Base-by-base conservation (phyloP, 2,329 filamentous ascomycete genomes). In the Alternaria gansuensis region DNA sequence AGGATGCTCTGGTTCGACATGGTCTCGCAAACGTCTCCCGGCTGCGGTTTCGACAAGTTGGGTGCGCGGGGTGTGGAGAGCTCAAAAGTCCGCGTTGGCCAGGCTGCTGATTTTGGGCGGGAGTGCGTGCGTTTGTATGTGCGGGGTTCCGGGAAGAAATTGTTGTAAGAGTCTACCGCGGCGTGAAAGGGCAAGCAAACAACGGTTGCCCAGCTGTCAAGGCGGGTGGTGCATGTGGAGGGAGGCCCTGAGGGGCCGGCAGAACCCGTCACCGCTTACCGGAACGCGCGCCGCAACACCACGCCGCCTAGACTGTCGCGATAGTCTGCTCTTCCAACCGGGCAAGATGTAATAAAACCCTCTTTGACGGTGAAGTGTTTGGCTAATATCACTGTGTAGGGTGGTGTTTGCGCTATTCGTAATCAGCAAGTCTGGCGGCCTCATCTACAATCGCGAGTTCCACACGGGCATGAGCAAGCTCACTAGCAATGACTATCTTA, bases 391-490 rank as follows among this genome's bases (percentile, higher is more conserved):
- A 36, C 17, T n/a, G 44, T 48, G 44, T 69, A 98, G 93, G 95
- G 91, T 93, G 67, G 90, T 99, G 78, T 95, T 96, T 79, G 89
- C 93, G 59, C 89, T 99, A 75, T 93, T 98, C 77, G 90, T 99
- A 77, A 97, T 99, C 83, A 98, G 97, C 84, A 99, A 99, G 85
- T 93, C 95, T 65, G 95, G 93, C 60, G 95, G 95, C 71, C 86
- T 99, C 53, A 89, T 99, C 79, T 99, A 96, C 84, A 94, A 98
- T 80, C 92, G 93, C 70, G 91, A 92, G 74, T 98, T 99, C 78
- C 89, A 93, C 72, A 88, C 94, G 41, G 90, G 88, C 60, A 86
- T 99, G 59, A 91, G 91, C 77, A 92, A 94, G 77, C 88, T 99
- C 69, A 91, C 87, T 68, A 94, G 92, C 69, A 99, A 99, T 77